A percentile compares a stretch with the other conserved stretches of the same genome.
phyloP scores from a whole-genome alignment of 2,329 filamentous ascomycete genomes.

The Sarocladium brachiariae region DNA sequence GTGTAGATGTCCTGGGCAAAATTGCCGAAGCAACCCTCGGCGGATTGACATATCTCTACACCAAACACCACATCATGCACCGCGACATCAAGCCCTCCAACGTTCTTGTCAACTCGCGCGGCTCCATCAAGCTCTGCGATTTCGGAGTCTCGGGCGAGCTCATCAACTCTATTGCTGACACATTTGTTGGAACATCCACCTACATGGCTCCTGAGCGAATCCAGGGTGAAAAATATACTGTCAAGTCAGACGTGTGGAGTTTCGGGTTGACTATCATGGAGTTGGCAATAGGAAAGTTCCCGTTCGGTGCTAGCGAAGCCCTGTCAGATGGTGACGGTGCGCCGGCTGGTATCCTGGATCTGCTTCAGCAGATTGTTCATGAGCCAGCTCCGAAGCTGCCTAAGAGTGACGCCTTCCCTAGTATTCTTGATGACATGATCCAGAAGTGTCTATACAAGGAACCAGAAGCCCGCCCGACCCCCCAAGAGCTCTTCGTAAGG shows the following conservation, averaged over 20 bases:
- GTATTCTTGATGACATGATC: slow-evolving; percentile 93
- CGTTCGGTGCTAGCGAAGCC: slow-evolving; percentile 72
- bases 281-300: slow-evolving; percentile 93
- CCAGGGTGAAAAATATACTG: slow-evolving; percentile 92
- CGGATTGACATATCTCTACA: slow-evolving; percentile 90
- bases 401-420: slow-evolving; percentile 95
- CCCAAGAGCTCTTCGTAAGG: slow-evolving; percentile 84
- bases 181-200: slow-evolving; percentile 95
- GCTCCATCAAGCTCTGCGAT: slow-evolving; percentile 94
- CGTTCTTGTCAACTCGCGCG: slow-evolving; percentile 88
- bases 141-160: slow-evolving; percentile 98
- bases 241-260: slow-evolving; percentile 99
- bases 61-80: slow-evolving; percentile 96
- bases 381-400: slow-evolving; percentile 89
- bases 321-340: slow-evolving; percentile 68
- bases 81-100: slow-evolving; percentile 98
- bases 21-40: slow-evolving; percentile 94
- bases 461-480: slow-evolving; percentile 81
- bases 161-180: slow-evolving; percentile 96
- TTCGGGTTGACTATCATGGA: slow-evolving; percentile 95
- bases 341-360: slow-evolving; percentile 89
- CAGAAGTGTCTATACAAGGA: slow-evolving; percentile 91
- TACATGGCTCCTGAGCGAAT: slow-evolving; percentile 99
- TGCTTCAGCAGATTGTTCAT: slow-evolving; percentile 95
- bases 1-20: slow-evolving; percentile 94